Evolutionary conservation across 371 early-diverging fungal genomes (phyloP).

Genomic region (Mycotypha africana): DNA sequence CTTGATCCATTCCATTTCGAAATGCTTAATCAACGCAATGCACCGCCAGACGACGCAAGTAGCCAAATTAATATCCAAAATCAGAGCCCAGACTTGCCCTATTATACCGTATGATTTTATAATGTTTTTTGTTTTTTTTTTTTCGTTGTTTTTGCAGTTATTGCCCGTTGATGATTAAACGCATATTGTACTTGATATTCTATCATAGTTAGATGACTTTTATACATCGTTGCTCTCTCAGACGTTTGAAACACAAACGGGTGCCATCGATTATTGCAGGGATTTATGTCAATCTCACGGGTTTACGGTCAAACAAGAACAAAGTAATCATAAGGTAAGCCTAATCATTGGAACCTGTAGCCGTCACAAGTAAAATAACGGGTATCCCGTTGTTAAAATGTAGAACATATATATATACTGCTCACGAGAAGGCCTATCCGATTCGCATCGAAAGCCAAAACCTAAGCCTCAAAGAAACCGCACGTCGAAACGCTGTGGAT

Average conservation of each 20-base stretch:
- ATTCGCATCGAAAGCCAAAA: constrained; percentile 54
- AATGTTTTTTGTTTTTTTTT: neutral
- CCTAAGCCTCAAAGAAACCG: constrained; percentile 52
- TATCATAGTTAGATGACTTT: constrained; percentile 28
- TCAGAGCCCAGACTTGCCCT: constrained; percentile 19
- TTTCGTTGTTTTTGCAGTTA: no score
- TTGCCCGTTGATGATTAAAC: no score
- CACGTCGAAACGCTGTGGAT: constrained; percentile 56
- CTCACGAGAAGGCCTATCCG: constrained; percentile 61
- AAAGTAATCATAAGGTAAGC: constrained; percentile 60
- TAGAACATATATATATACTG: constrained; percentile 63
- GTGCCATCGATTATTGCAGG: constrained; percentile 54
- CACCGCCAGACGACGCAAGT: constrained; percentile 1
- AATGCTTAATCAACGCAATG: neutral
- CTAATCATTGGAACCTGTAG: neutral
- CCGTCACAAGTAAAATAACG: no score
- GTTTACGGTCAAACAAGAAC: constrained; percentile 65
- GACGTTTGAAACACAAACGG: constrained; percentile 27
- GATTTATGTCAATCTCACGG: constrained; percentile 53
- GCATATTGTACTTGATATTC: neutral
- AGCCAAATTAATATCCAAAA: constrained; percentile 18
- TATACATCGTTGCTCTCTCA: constrained; percentile 27
- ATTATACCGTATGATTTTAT: constrained; percentile 16
- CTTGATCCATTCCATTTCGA: no score
- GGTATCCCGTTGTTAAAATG: neutral